Evolutionary conservation across 2,329 filamentous ascomycete species (phyloP).

Genomic region (Monosporascus sp.): DNA sequence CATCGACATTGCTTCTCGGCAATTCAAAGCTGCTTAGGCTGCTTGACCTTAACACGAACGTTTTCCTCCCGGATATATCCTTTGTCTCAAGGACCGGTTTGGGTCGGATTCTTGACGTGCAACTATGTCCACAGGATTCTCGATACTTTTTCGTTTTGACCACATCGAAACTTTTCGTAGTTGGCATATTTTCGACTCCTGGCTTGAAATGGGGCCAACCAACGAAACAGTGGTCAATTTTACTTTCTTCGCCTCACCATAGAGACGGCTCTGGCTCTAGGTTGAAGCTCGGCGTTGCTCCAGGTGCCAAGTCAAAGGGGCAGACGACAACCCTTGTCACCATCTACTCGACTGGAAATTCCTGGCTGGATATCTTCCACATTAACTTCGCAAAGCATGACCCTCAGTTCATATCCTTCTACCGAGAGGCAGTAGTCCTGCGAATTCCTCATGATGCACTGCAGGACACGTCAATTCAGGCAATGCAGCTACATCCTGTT

Average conservation of each 20-base stretch:
- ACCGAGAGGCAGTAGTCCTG: constrained; percentile 15
- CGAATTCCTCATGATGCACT: constrained; percentile 5
- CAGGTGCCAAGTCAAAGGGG: constrained; percentile 10
- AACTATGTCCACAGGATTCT: constrained; percentile 18
- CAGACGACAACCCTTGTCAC: constrained; percentile 16
- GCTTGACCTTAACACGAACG: constrained; percentile 19
- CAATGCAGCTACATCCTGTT: constrained; percentile 16
- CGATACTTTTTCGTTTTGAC: constrained; percentile 26
- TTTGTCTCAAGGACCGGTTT: constrained; percentile 14
- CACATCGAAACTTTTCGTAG: constrained; percentile 22
- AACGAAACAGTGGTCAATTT: constrained; percentile 21
- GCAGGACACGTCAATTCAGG: constrained; percentile 7
- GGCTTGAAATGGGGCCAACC: constrained; percentile 13
- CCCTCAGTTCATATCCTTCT: constrained; percentile 16
- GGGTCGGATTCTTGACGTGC: constrained; percentile 24
- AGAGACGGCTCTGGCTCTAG: constrained; percentile 31
- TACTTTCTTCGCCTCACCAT: constrained; percentile 42
- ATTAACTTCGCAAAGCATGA: constrained; percentile 15
- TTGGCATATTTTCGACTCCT: constrained; percentile 14
- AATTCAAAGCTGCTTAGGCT: constrained; percentile 23
- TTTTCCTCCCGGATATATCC: constrained; percentile 20
- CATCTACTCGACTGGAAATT: constrained; percentile 19
- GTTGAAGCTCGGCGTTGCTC: constrained; percentile 35
- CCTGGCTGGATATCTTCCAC: constrained; percentile 22
- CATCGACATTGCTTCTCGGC: constrained; percentile 44